A percentile compares a stretch with the other conserved stretches of the same genome.
These are phyloP conservation scores for Colletotrichum australisinense DNA, from an alignment of 2,329 filamentous ascomycete species.

Conservation along the genomic window DNA sequence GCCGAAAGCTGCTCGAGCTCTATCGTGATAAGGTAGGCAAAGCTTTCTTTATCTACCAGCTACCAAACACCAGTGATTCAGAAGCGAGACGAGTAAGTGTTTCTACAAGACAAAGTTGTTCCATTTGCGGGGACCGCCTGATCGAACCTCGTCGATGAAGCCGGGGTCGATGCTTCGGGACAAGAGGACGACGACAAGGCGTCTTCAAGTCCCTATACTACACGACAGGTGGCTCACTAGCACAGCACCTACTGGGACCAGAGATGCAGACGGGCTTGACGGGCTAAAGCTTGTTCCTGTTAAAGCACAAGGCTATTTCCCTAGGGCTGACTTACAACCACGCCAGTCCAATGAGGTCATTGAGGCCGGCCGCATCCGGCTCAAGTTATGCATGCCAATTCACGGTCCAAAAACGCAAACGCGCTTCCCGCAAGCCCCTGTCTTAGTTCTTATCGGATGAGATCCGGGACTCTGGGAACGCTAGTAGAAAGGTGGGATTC, in stretches of 20 bases:
- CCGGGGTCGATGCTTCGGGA: background rate
- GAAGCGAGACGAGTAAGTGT: background rate
- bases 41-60: background rate
- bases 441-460: background rate
- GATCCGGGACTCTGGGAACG: background rate
- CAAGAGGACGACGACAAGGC: background rate
- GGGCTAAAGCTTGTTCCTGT: constrained; percentile 8
- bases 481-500: background rate
- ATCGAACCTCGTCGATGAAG: background rate
- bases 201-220: background rate
- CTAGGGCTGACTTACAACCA: background rate
- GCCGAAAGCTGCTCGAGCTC: background rate
- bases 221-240: background rate
- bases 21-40: background rate
- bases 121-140: background rate
- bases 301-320: background rate
- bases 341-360: background rate
- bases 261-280: background rate
- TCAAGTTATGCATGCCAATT: background rate
- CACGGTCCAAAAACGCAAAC: background rate
- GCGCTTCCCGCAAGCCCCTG: background rate
- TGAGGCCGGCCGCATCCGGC: constrained; percentile 5
- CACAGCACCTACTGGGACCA: background rate
- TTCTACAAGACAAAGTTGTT: background rate
- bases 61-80: no score